A percentile compares a stretch with the other conserved stretches of the same genome.
Conservation (phyloP, 768 basidiomycete genomes). For the Austroboletus festivus region DNA sequence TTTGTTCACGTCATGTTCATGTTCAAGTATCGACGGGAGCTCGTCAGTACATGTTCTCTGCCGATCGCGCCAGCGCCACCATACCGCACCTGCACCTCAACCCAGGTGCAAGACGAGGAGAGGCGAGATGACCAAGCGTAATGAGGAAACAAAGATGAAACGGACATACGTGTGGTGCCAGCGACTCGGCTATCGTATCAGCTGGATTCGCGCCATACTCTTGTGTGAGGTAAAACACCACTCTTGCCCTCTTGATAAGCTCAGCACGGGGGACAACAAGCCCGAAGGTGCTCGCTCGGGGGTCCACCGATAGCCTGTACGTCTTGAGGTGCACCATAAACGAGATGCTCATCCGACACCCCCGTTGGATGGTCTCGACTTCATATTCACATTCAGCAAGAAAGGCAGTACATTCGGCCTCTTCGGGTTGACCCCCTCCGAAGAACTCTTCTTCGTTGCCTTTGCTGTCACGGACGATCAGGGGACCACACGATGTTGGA, state of each 20-base stretch:
- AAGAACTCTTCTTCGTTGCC: conserved; percentile 60
- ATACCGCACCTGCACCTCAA: too few species aligned
- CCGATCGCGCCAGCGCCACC: too few species aligned
- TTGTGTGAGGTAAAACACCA: conserved; percentile 69
- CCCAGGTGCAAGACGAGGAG: too few species aligned
- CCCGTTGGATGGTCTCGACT: conserved; percentile 66
- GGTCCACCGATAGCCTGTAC: conserved; percentile 61
- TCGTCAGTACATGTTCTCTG: too few species aligned
- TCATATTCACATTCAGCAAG: conserved; percentile 72
- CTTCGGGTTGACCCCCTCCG: conserved; percentile 57
- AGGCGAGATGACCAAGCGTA: too few species aligned
- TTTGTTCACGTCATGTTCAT: too few species aligned
- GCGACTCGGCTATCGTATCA: conserved; percentile 61
- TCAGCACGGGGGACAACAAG: conserved; percentile 65
- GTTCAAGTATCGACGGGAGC: too few species aligned
- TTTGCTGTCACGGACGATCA: conserved; percentile 55
- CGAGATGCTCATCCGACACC: conserved; percentile 65
- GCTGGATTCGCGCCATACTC: conserved; percentile 72
- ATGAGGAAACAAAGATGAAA: conserved; percentile 7
- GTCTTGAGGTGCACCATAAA: conserved; percentile 70
- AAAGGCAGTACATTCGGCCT: conserved; percentile 79
- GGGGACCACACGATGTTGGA: conserved; percentile 64
- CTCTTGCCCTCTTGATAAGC: conserved; percentile 64
- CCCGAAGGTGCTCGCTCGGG: conserved; percentile 79
- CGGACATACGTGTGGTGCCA: conserved; percentile 64